These are phyloP conservation scores for Boletus subcaerulescens DNA, from an alignment of 768 basidiomycete genomes.

Conservation along the genomic window DNA sequence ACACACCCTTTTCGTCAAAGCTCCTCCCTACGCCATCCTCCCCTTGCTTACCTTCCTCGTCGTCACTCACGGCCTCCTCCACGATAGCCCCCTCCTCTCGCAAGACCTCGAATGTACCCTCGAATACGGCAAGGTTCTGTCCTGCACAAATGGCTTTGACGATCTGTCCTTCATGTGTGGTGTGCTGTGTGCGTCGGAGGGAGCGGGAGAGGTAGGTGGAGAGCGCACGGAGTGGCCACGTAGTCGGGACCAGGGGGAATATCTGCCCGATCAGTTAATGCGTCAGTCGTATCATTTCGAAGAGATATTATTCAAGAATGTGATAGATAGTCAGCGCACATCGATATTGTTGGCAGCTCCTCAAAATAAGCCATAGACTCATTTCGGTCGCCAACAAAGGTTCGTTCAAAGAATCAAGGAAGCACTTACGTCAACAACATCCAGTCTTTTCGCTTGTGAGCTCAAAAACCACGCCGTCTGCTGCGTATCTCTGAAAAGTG, in stretches of 20 bases:
- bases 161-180: constrained; percentile 66
- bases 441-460: constrained; percentile 77
- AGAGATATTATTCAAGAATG: not conserved
- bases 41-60: constrained; percentile 30
- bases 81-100: constrained; percentile 65
- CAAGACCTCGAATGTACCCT: constrained; percentile 53
- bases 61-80: constrained; percentile 56
- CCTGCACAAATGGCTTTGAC: constrained; percentile 75
- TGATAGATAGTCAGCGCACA: not conserved
- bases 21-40: constrained; percentile 16
- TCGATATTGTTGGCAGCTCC: not conserved
- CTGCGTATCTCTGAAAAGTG: constrained; percentile 45
- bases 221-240: constrained; percentile 72
- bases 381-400: no score
- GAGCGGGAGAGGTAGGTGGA: constrained; percentile 79
- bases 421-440: constrained; percentile 67
- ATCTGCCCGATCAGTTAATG: constrained; percentile 39
- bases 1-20: constrained; percentile 46
- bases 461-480: constrained; percentile 70
- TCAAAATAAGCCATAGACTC: not conserved
- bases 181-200: constrained; percentile 71
- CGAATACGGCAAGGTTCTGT: constrained; percentile 74
- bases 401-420: not conserved
- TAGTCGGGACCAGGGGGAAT: constrained; percentile 61
- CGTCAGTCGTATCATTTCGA: not conserved